phyloP scores from a whole-genome alignment of 2,329 filamentous ascomycete genomes.

The Penicillium freii region DNA sequence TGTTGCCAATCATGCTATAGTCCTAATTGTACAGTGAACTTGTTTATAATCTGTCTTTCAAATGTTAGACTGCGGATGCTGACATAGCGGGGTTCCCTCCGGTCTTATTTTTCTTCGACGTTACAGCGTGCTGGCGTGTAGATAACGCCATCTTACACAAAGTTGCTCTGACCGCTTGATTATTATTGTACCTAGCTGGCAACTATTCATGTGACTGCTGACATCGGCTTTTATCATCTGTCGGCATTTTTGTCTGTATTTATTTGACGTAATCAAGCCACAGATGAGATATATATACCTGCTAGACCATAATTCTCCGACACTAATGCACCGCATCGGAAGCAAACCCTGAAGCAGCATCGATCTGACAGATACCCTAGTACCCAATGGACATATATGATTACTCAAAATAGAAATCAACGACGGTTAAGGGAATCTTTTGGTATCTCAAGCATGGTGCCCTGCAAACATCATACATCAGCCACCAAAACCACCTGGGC shows the following conservation, averaged over 20 bases:
- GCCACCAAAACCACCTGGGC: background rate
- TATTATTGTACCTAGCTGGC: background rate
- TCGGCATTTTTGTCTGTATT: background rate
- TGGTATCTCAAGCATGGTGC: background rate
- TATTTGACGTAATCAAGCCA: background rate
- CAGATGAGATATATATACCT: constrained; percentile 2
- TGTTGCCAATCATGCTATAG: background rate
- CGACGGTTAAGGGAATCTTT: background rate
- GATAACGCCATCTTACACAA: constrained; percentile 11
- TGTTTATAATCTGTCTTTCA: background rate
- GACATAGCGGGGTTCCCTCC: constrained; percentile 6
- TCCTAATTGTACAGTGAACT: background rate
- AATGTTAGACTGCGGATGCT: background rate
- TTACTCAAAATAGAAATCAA: background rate
- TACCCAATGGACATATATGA: background rate
- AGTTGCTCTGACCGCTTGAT: background rate
- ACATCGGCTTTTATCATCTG: background rate
- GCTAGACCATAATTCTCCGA: background rate
- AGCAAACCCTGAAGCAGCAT: background rate
- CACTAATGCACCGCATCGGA: background rate
- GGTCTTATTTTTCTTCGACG: constrained; percentile 1
- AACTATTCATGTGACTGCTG: background rate
- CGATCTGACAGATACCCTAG: background rate
- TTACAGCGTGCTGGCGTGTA: constrained; percentile 12
- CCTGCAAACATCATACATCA: background rate